Evolutionary conservation across 176 grass and related monocot genomes (phyloP).

Genomic region (Bromus sterilis): DNA sequence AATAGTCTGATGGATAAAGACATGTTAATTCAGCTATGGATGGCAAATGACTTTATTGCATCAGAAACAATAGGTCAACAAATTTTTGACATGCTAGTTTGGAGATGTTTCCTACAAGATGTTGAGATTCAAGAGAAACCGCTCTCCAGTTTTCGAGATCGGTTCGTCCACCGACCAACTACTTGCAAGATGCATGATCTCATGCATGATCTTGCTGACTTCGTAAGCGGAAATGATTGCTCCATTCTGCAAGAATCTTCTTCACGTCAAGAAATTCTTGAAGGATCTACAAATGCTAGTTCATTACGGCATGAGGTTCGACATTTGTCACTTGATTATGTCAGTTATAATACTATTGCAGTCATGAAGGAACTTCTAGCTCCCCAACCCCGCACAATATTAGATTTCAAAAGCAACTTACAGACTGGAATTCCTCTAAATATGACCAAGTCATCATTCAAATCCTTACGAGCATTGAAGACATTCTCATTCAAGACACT

Average conservation of each 20-base stretch:
- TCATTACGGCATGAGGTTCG: neutral
- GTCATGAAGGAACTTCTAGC: no score
- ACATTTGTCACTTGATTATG: neutral
- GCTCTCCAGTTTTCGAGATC: no score
- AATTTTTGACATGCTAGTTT: constrained; percentile 2
- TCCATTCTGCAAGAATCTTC: no score
- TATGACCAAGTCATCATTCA: neutral
- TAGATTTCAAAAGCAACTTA: no score
- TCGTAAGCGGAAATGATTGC: neutral
- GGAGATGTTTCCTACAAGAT: constrained; percentile 25
- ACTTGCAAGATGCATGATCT: constrained; percentile 26
- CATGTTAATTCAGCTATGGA: constrained; percentile 27
- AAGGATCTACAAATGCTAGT: neutral
- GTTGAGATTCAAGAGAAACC: neutral
- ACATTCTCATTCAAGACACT: no score
- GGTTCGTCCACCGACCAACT: no score
- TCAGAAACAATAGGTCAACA: neutral
- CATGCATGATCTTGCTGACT: constrained; percentile 25
- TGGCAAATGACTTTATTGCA: constrained; percentile 14
- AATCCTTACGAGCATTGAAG: no score
- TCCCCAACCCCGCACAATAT: no score
- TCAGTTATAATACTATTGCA: no score
- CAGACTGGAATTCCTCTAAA: neutral
- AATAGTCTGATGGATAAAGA: neutral
- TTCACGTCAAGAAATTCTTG: neutral